These are phyloP conservation scores for Pythium chondricola DNA, from an alignment of 352 stramenopile genomes.

Conservation along the genomic window DNA sequence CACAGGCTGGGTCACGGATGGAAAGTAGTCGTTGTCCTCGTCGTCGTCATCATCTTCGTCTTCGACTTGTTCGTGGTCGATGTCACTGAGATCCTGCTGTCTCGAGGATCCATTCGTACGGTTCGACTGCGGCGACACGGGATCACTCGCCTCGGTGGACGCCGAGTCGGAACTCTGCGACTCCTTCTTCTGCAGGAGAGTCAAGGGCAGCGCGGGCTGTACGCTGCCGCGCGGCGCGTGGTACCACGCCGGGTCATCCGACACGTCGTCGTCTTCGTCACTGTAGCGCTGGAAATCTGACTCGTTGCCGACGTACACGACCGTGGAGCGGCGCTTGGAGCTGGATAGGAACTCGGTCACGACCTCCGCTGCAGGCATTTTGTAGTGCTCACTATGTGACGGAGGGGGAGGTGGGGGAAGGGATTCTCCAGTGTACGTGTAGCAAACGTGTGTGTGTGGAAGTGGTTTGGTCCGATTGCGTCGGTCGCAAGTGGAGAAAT, in stretches of 20 bases:
- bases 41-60: slow-evolving; percentile 27
- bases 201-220: slow-evolving; percentile 43
- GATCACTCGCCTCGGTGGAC: slow-evolving; percentile 9
- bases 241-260: slow-evolving; percentile 68
- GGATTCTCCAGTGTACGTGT: too few species aligned
- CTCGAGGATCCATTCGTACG: not conserved
- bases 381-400: not conserved
- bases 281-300: slow-evolving; percentile 17
- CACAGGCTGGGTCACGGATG: slow-evolving; percentile 2
- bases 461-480: too few species aligned
- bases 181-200: slow-evolving; percentile 55
- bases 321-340: slow-evolving; percentile 30
- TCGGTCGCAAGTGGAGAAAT: too few species aligned
- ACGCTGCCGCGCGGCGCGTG: slow-evolving; percentile 49
- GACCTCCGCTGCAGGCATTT: not conserved
- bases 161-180: slow-evolving; percentile 9
- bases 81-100: not conserved
- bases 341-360: slow-evolving; percentile 30
- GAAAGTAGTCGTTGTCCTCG: slow-evolving; percentile 13
- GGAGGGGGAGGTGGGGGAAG: too few species aligned
- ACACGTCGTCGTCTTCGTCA: slow-evolving; percentile 54
- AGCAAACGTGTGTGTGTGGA: too few species aligned
- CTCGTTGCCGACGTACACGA: slow-evolving; percentile 22
- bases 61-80: slow-evolving; percentile 4
- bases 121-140: slow-evolving; percentile 10